phyloP scores from a whole-genome alignment of 2,329 filamentous ascomycete genomes.

The Dothistroma pini region DNA sequence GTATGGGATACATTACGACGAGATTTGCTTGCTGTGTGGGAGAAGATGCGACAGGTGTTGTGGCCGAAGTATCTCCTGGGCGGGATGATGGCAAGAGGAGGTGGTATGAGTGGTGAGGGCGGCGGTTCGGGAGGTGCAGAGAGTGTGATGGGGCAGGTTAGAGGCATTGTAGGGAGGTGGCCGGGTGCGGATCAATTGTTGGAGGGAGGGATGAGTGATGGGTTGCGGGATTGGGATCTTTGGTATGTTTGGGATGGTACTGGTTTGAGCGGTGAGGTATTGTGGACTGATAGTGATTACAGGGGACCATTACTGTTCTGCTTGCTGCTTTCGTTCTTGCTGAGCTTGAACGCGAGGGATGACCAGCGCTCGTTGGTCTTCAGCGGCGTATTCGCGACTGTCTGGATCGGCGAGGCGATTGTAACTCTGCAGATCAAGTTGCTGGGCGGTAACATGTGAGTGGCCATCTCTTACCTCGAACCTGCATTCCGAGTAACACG shows the following conservation, averaged over 20 bases:
- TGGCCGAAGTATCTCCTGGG: slow-evolving; percentile 91
- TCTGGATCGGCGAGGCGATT: slow-evolving; percentile 95
- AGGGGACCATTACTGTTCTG: slow-evolving; percentile 94
- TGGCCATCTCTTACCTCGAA: slow-evolving; percentile 24
- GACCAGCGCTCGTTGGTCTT: slow-evolving; percentile 88
- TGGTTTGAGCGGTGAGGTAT: not conserved
- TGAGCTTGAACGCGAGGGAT: slow-evolving; percentile 74
- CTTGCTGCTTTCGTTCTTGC: slow-evolving; percentile 76
- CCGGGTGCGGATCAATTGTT: slow-evolving; percentile 64
- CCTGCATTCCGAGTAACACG: slow-evolving; percentile 29
- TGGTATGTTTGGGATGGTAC: slow-evolving; percentile 53
- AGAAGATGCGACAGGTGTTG: slow-evolving; percentile 95
- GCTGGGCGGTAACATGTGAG: slow-evolving; percentile 93
- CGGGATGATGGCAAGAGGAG: slow-evolving; percentile 56
- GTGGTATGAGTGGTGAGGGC: slow-evolving; percentile 55
- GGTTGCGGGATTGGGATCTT: slow-evolving; percentile 92
- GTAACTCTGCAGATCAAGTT: slow-evolving; percentile 98
- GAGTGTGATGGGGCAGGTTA: slow-evolving; percentile 47
- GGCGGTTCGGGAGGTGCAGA: slow-evolving; percentile 43
- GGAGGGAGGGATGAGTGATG: slow-evolving; percentile 76
- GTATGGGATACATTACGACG: slow-evolving; percentile 97
- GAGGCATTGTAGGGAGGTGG: slow-evolving; percentile 60
- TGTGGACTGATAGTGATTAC: slow-evolving; percentile 21
- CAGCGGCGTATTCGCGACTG: slow-evolving; percentile 91
- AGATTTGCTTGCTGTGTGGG: slow-evolving; percentile 90